A percentile compares a stretch with the other conserved stretches of the same genome.
phyloP scores from a whole-genome alignment of 768 basidiomycete species.

The Pleurotus ostreatus region DNA sequence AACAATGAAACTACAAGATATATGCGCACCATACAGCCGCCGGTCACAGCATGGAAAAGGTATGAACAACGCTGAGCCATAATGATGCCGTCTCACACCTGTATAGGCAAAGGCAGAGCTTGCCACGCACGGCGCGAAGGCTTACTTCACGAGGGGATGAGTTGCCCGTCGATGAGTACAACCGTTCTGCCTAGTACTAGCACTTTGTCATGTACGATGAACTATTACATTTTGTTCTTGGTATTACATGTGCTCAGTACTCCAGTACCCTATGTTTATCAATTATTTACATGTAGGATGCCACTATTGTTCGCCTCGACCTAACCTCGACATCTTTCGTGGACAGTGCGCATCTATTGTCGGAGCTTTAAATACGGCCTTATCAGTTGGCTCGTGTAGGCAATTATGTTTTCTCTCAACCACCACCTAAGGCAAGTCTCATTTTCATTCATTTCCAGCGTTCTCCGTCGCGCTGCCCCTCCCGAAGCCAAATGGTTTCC shows the following conservation, averaged over 20 bases:
- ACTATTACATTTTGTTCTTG: too few relatives aligned
- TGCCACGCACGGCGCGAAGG: slow-evolving; percentile 79
- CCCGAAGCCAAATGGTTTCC: not conserved
- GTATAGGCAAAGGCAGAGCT: slow-evolving; percentile 78
- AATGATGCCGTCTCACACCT: not conserved
- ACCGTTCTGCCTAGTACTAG: slow-evolving; percentile 9
- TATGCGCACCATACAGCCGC: slow-evolving; percentile 76
- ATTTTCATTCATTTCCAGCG: not conserved
- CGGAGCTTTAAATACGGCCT: slow-evolving; percentile 41
- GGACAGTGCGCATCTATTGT: not conserved
- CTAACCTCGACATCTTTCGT: not conserved
- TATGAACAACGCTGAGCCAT: slow-evolving; percentile 22
- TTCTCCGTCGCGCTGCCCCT: slow-evolving; percentile 14
- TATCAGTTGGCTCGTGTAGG: slow-evolving; percentile 24
- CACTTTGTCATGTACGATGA: too few relatives aligned
- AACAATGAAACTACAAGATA: slow-evolving; percentile 39
- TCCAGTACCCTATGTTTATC: too few relatives aligned
- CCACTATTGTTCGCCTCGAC: too few relatives aligned
- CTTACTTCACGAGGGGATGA: slow-evolving; percentile 84
- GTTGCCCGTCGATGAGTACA: not conserved
- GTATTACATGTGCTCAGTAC: too few relatives aligned
- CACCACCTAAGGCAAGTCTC: slow-evolving; percentile 62
- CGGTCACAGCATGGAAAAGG: slow-evolving; percentile 88
- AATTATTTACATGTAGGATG: too few relatives aligned
- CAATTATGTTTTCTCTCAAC: slow-evolving; percentile 51